Conservation (phyloP, 768 basidiomycete species). For the Kwoniella sp. region DNA sequence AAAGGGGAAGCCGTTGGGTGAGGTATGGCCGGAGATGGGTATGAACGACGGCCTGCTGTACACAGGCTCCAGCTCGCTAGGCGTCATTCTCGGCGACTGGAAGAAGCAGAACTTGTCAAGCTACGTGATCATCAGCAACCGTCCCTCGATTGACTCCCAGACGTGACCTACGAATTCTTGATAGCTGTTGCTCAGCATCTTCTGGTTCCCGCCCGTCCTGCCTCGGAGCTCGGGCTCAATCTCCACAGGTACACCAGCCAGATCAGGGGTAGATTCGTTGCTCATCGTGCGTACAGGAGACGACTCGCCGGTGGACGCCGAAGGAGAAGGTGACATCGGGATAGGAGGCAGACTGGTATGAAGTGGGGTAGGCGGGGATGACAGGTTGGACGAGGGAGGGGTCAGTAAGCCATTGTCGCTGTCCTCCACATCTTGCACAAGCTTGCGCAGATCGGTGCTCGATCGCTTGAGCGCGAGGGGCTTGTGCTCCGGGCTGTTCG, state of each 20-base stretch:
- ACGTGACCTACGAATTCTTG: constrained; percentile 49
- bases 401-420: constrained; percentile 31
- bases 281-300: constrained; percentile 32
- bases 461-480: constrained; percentile 31
- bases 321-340: constrained; percentile 34
- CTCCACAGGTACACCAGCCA: constrained; percentile 24
- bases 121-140: constrained; percentile 14
- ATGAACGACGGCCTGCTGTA: constrained; percentile 18
- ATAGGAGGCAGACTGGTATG: constrained; percentile 13
- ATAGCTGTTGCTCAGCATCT: constrained; percentile 32
- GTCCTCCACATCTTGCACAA: constrained; percentile 21
- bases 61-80: constrained; percentile 20
- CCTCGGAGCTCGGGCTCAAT: constrained; percentile 34
- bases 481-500: constrained; percentile 13
- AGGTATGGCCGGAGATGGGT: constrained; percentile 16
- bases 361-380: constrained; percentile 42
- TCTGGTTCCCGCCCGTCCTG: constrained; percentile 12
- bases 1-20: constrained; percentile 41
- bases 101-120: constrained; percentile 49
- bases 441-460: constrained; percentile 29
- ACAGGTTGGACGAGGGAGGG: constrained; percentile 41
- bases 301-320: constrained; percentile 38
- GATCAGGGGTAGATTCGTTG: constrained; percentile 25
- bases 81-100: constrained; percentile 39
- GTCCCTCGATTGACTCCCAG: neutral